These are phyloP conservation scores for Ophiostoma sp. DNA, from an alignment of 2,329 filamentous ascomycete species.

Conservation along the genomic window DNA sequence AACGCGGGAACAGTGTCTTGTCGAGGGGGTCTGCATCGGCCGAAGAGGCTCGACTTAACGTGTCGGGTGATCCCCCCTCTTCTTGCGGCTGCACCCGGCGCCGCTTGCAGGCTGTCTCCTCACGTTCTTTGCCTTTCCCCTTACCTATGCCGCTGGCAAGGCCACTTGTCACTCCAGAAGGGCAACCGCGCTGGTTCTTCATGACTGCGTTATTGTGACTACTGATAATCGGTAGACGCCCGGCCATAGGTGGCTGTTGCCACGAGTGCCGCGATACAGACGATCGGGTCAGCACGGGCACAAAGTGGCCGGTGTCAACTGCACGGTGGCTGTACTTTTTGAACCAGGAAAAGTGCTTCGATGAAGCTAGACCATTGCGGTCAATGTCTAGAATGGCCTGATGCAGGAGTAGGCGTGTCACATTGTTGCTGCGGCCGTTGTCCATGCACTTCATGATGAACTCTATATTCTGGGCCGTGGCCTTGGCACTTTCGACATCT, in stretches of 20 bases:
- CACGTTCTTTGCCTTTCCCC: background rate
- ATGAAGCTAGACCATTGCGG: conserved; percentile 38
- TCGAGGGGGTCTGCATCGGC: background rate
- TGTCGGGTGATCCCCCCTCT: background rate
- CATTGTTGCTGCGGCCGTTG: conserved; percentile 63
- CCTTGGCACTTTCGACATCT: conserved; percentile 30
- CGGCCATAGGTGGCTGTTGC: conserved; percentile 41
- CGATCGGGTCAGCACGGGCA: conserved; percentile 47
- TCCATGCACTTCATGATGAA: conserved; percentile 76
- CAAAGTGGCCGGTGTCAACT: conserved; percentile 32
- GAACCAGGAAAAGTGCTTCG: conserved; percentile 21
- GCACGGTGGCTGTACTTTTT: conserved; percentile 33
- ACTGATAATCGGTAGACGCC: conserved; percentile 38
- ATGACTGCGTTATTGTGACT: conserved; percentile 9
- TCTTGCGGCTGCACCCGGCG: background rate
- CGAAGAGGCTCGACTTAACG: background rate
- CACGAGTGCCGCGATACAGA: conserved; percentile 40
- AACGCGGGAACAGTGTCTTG: conserved; percentile 13
- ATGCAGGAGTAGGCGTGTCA: conserved; percentile 78
- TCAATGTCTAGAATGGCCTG: conserved; percentile 81
- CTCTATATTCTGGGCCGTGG: conserved; percentile 55
- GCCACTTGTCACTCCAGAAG: background rate
- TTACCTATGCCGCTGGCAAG: background rate
- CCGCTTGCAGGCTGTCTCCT: background rate
- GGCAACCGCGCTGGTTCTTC: background rate